phyloP scores from a whole-genome alignment of 192 early-diverging fungal genomes.

The Gigaspora rosea region DNA sequence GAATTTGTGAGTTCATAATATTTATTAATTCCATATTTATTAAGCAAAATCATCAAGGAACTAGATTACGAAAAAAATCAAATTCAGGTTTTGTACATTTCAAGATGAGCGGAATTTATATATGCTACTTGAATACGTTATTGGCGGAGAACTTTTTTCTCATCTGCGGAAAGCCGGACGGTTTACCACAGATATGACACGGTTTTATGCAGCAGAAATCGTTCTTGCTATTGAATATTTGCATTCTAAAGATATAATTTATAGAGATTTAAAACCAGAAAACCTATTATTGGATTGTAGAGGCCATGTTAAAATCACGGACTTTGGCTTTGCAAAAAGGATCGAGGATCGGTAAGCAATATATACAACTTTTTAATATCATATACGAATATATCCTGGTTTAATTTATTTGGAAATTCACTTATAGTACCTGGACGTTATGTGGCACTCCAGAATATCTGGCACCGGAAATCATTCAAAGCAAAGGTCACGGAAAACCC shows the following conservation, averaged over 20 bases:
- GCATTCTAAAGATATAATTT: constrained; percentile 92
- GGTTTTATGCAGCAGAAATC: constrained; percentile 96
- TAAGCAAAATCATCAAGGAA: neutral
- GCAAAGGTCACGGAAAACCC: constrained; percentile 94
- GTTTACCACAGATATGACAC: constrained; percentile 93
- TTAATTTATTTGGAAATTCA: neutral
- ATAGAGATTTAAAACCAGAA: constrained; percentile 97
- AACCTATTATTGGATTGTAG: constrained; percentile 78
- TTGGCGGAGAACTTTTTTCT: constrained; percentile 95
- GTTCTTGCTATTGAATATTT: constrained; percentile 94
- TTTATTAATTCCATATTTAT: neutral
- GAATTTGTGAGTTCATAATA: constrained; percentile 58
- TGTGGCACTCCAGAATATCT: constrained; percentile 98
- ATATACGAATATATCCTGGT: neutral
- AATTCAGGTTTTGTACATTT: constrained; percentile 84
- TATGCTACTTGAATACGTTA: constrained; percentile 96
- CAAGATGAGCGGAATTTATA: constrained; percentile 93
- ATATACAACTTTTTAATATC: neutral
- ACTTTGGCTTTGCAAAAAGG: constrained; percentile 98
- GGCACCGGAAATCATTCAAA: constrained; percentile 96
- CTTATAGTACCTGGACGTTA: constrained; percentile 90
- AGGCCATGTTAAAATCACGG: constrained; percentile 96
- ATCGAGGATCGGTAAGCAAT: constrained; percentile 60
- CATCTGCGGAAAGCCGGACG: constrained; percentile 89
- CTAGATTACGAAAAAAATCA: neutral